A percentile compares a stretch with the other conserved stretches of the same genome.
phyloP scores from a whole-genome alignment of 352 stramenopile species.

The Phytophthora palmivora region DNA sequence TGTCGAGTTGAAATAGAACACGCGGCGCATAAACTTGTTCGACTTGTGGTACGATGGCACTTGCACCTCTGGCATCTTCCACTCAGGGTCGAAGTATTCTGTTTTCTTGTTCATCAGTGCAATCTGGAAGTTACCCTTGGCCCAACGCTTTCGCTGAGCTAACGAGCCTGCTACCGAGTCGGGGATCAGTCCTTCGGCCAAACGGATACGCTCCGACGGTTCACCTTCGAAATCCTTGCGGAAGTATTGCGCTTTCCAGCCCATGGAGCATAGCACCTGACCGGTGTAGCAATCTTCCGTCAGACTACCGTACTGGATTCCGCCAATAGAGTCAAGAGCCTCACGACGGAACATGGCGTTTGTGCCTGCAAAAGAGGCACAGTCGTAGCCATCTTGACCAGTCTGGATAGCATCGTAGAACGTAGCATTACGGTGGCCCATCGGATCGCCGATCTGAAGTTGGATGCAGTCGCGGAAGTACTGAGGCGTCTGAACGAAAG shows the following conservation, averaged over 20 bases:
- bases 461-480: slow-evolving; percentile 89
- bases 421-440: slow-evolving; percentile 84
- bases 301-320: slow-evolving; percentile 88
- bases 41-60: slow-evolving; percentile 68
- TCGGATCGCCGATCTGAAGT: slow-evolving; percentile 81
- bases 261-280: slow-evolving; percentile 77
- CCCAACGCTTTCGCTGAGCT: slow-evolving; percentile 84
- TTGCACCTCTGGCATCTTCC: slow-evolving; percentile 73
- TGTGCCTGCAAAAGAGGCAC: slow-evolving; percentile 82
- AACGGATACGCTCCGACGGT: slow-evolving; percentile 72
- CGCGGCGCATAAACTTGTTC: slow-evolving; percentile 76
- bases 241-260: slow-evolving; percentile 89
- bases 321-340: slow-evolving; percentile 85
- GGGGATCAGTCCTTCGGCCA: slow-evolving; percentile 79
- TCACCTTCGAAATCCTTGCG: slow-evolving; percentile 90
- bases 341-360: slow-evolving; percentile 87
- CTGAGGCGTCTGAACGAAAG: slow-evolving; percentile 85
- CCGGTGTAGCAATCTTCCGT: slow-evolving; percentile 90
- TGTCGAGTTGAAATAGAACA: slow-evolving; percentile 86
- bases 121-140: slow-evolving; percentile 89
- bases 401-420: slow-evolving; percentile 91
- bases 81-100: slow-evolving; percentile 83
- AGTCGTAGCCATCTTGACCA: slow-evolving; percentile 87
- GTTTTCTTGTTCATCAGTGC: slow-evolving; percentile 86
- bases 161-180: slow-evolving; percentile 77